These are phyloP conservation scores for Moricandia moricandioides DNA, from an alignment of 345 rosid genomes.

Conservation along the genomic window DNA sequence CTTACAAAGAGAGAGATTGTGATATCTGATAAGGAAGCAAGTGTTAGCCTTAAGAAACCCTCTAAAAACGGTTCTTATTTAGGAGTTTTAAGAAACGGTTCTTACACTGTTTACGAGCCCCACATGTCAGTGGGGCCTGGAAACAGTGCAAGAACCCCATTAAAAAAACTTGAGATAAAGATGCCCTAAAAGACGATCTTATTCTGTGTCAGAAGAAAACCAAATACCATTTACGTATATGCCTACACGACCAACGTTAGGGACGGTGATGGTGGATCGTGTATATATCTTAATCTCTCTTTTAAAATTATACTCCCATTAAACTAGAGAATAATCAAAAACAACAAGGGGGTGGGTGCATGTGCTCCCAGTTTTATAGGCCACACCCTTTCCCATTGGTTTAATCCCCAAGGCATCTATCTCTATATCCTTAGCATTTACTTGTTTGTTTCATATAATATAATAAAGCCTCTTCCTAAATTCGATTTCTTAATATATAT, in stretches of 20 bases:
- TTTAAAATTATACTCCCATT: neutral
- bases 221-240: slow-evolving; percentile 22
- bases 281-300: neutral
- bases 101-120: no score
- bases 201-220: slow-evolving; percentile 26
- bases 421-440: slow-evolving; percentile 8
- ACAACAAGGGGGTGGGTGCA: neutral
- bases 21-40: slow-evolving; percentile 29
- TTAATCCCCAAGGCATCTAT: slow-evolving; percentile 12
- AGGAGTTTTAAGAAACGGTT: no score
- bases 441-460: neutral
- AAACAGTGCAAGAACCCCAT: no score
- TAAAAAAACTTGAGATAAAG: no score
- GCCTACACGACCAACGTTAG: slow-evolving; percentile 35
- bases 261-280: slow-evolving; percentile 36
- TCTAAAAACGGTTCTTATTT: no score
- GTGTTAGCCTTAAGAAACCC: slow-evolving; percentile 33
- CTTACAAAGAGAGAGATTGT: neutral
- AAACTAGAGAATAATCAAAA: neutral
- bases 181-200: slow-evolving; percentile 27
- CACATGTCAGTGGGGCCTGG: no score
- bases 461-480: slow-evolving; percentile 12
- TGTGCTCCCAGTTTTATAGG: slow-evolving; percentile 32
- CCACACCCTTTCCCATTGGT: slow-evolving; percentile 8
- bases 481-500: slow-evolving; percentile 1